Evolutionary conservation across 345 rosid genomes (phyloP).

Genomic region (Populus ilicifolia): DNA sequence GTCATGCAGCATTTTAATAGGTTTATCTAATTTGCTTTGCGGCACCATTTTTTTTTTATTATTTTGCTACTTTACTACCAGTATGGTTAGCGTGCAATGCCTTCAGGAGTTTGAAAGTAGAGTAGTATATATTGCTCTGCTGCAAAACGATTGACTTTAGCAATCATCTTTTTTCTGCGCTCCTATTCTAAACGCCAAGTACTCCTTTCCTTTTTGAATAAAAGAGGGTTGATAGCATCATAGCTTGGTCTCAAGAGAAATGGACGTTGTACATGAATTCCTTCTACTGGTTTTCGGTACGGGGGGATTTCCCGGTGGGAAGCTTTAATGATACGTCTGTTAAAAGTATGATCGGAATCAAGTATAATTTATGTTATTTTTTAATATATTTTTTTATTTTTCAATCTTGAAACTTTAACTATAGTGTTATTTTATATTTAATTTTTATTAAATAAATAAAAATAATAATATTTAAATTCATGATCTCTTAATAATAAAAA

Average conservation of each 20-base stretch:
- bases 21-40: background rate
- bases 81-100: background rate
- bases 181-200: background rate
- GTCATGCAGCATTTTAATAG: background rate
- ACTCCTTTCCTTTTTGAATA: background rate
- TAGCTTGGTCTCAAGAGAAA: too few species aligned
- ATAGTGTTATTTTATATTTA: too few species aligned
- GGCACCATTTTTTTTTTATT: background rate
- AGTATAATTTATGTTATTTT: too few species aligned
- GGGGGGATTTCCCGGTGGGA: background rate
- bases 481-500: fast-evolving
- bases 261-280: background rate
- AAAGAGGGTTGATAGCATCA: background rate
- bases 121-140: background rate
- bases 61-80: background rate
- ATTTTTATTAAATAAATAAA: too few species aligned
- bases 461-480: too few species aligned
- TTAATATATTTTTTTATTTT: too few species aligned
- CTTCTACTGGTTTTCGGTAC: background rate
- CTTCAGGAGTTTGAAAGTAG: background rate
- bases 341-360: fast-evolving
- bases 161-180: background rate
- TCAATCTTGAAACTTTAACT: too few species aligned
- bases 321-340: background rate
- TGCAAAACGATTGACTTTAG: background rate